phyloP scores from a whole-genome alignment of 306 rosid species.

The Ziziphus jujuba region DNA sequence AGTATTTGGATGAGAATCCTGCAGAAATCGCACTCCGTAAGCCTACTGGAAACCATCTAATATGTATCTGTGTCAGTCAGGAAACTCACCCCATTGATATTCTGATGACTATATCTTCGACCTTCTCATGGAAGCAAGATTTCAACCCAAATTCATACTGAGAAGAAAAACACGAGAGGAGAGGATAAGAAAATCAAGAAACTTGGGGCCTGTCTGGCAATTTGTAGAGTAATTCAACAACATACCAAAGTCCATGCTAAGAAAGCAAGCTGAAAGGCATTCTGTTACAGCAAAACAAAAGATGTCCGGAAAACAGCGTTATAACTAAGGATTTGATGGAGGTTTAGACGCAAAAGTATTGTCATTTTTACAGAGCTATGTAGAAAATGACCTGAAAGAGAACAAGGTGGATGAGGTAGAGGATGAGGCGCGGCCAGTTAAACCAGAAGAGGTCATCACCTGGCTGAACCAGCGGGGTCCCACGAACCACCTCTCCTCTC shows the following conservation, averaged over 20 bases:
- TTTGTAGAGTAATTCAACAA: not conserved
- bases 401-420: slow-evolving; percentile 29
- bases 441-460: slow-evolving; percentile 38
- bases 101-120: slow-evolving; percentile 57
- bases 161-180: not conserved
- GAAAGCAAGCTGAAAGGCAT: slow-evolving; percentile 87
- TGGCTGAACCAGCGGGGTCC: slow-evolving; percentile 32
- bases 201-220: not conserved
- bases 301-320: not conserved
- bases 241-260: slow-evolving; percentile 71
- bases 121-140: slow-evolving; percentile 58
- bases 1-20: slow-evolving; percentile 72
- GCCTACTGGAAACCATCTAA: not conserved
- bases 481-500: slow-evolving; percentile 35
- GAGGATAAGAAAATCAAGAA: not conserved
- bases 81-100: slow-evolving; percentile 67
- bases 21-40: not conserved
- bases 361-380: not conserved
- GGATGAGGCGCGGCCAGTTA: slow-evolving; percentile 27
- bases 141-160: slow-evolving; percentile 66
- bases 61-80: too few species aligned
- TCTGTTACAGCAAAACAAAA: slow-evolving; percentile 36
- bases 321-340: not conserved
- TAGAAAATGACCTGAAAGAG: slow-evolving; percentile 31
- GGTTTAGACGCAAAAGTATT: not conserved